Evolutionary conservation across 2,329 filamentous ascomycete species (phyloP), one percentile per base, ranked within the genome.

Genomic region (Neonectria punicea): DNA sequence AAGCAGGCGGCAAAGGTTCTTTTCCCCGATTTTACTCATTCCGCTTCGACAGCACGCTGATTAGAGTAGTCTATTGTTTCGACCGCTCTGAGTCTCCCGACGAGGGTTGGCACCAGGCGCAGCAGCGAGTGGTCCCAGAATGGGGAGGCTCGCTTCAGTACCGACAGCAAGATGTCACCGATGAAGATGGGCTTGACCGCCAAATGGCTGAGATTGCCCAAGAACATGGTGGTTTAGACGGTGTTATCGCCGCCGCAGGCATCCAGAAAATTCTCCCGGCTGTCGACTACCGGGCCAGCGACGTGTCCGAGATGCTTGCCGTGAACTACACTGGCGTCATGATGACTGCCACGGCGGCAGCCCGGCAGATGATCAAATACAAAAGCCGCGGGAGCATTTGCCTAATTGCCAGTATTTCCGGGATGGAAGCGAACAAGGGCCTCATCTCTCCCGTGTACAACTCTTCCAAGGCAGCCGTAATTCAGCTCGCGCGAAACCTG

Each of bases 211-310:
- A 81, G 2, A 92, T 93, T 67, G 89, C 86, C 14, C 83, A 86
- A 36, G 80, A 84, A 49, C 86, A 92, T 70, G 83, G 86, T 7
- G 85, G 88, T 10, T 78, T 93, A 68, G 89, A 93, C 72, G 91
- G 91, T 0, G 78, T 92, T 50, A 82, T 93, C n/a, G 90, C 90
- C 0, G 90, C 90, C 0, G 91, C 90, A 0, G 90, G 89, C 1
- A 82, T 89, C 44, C 89, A 93, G 77, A 89, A 93, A 76, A 86
- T 92, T 71, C 90, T 86, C 2, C 81, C 89, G 0, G 90, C 90
- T 3, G 77, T 91, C 46, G 90, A 93, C 32, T 93, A 93, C 74
- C 83, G 82, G 22, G 85, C 89, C 47, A 81, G 75, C 2, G 77
- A 82, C 60, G 74, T 89, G 80, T 83, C 87, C 70, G 85, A 89